Percentiles rank a stretch among this genome's conserved stretches.
These are phyloP conservation scores for Thelephora terrestris DNA, from an alignment of 1,284 basidiomycete genomes.

Conservation along the genomic window DNA sequence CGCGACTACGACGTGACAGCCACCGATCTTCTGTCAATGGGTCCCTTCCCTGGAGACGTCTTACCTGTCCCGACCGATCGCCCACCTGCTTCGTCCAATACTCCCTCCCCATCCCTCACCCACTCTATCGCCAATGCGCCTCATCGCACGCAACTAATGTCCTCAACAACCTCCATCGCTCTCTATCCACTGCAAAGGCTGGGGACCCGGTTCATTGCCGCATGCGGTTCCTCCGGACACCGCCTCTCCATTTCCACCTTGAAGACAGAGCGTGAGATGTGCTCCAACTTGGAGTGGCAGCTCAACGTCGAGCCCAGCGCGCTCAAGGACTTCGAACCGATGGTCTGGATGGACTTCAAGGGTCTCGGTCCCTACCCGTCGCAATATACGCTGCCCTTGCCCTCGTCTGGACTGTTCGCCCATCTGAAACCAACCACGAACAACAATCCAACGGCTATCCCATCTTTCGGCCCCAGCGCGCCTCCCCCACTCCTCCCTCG, in stretches of 20 bases:
- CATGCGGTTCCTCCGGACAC: constrained; percentile 86
- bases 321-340: constrained; percentile 51
- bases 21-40: too few relatives aligned
- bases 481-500: constrained; percentile 37
- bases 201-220: constrained; percentile 86
- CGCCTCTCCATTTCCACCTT: constrained; percentile 87
- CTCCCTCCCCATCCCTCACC: constrained; percentile 49
- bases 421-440: constrained; percentile 6
- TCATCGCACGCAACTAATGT: constrained; percentile 78
- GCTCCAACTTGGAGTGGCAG: too few relatives aligned
- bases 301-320: constrained; percentile 66
- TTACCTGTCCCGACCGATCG: constrained; percentile 58
- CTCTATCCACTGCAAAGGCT: constrained; percentile 80
- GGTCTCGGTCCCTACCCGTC: constrained; percentile 31
- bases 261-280: constrained; percentile 90
- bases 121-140: constrained; percentile 86
- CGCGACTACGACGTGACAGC: too few relatives aligned
- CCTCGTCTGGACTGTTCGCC: constrained; percentile 3
- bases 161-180: constrained; percentile 76
- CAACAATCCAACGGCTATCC: constrained; percentile 12
- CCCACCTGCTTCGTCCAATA: constrained; percentile 19
- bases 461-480: constrained; percentile 25
- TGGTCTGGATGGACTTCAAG: constrained; percentile 53
- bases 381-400: background rate
- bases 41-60: too few relatives aligned